Conservation (phyloP, 2,329 filamentous ascomycete genomes). For the Colletotrichum nymphaeae region DNA sequence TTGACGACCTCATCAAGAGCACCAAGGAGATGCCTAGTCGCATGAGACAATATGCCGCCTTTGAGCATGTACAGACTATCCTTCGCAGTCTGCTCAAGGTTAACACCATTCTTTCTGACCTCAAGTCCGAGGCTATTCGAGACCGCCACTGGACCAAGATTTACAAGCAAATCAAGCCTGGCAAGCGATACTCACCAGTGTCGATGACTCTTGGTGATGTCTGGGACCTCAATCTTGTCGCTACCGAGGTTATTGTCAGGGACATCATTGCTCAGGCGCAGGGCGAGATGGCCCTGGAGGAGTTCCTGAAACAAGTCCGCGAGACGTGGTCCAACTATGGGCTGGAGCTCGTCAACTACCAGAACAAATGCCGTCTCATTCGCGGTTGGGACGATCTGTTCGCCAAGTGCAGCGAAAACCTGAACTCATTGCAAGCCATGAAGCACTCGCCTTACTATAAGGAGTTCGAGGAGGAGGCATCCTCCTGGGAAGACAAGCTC, state of each 20-base stretch:
- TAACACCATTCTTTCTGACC: constrained; percentile 85
- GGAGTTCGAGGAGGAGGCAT: constrained; percentile 97
- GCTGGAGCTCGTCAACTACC: constrained; percentile 94
- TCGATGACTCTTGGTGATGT: constrained; percentile 98
- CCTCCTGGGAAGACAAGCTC: constrained; percentile 96
- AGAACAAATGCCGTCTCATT: constrained; percentile 97
- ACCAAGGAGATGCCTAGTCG: constrained; percentile 99
- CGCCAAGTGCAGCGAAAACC: constrained; percentile 96
- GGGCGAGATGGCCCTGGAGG: constrained; percentile 97
- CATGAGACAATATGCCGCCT: constrained; percentile 99
- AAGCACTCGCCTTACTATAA: constrained; percentile 99
- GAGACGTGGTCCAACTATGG: constrained; percentile 97
- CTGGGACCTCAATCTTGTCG: constrained; percentile 93
- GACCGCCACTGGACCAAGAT: constrained; percentile 98
- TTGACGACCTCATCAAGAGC: constrained; percentile 95
- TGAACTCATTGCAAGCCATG: constrained; percentile 99
- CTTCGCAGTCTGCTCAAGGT: constrained; percentile 91
- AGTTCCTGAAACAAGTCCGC: constrained; percentile 95
- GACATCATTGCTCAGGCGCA: constrained; percentile 96
- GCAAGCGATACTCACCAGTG: constrained; percentile 91
- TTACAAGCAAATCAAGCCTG: constrained; percentile 93
- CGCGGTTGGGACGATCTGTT: constrained; percentile 98
- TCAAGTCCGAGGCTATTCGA: constrained; percentile 96
- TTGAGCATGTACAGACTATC: constrained; percentile 95
- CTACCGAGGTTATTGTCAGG: constrained; percentile 87